Evolutionary conservation across 306 rosid genomes (phyloP).

Genomic region (Chamaecrista fasciculata): DNA sequence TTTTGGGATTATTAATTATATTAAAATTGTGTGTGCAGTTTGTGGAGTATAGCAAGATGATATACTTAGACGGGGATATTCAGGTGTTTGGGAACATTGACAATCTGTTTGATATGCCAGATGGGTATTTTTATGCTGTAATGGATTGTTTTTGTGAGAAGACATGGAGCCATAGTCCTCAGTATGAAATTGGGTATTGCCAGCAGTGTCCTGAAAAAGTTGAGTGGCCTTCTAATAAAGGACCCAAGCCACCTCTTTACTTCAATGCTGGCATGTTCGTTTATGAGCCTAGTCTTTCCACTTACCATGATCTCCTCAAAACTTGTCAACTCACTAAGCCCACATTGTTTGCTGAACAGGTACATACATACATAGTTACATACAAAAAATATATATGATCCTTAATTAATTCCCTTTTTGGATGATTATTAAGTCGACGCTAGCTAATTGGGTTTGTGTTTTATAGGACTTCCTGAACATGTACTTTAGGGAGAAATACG

Average conservation of each 20-base stretch:
- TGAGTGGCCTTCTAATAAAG: conserved; percentile 49
- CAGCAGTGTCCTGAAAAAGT: conserved; percentile 77
- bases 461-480: conserved; percentile 68
- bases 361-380: no score
- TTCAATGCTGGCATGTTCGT: conserved; percentile 94
- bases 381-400: no score
- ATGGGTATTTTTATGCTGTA: conserved; percentile 60
- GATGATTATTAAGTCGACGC: no score
- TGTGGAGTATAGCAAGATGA: conserved; percentile 78
- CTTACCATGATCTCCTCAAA: conserved; percentile 63
- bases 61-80: conserved; percentile 76
- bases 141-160: conserved; percentile 85
- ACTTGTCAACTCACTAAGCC: conserved; percentile 39
- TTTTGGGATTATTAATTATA: no score
- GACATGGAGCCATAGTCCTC: conserved; percentile 57
- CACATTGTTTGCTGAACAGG: conserved; percentile 87
- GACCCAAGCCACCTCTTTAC: conserved; percentile 76
- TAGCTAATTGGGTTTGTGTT: not conserved
- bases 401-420: no score
- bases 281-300: conserved; percentile 50
- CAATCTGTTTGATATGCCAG: conserved; percentile 55
- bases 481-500: conserved; percentile 58
- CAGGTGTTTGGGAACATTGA: conserved; percentile 77
- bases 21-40: conserved; percentile 40
- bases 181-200: conserved; percentile 63